Percentiles rank a stretch among this genome's conserved stretches.
Evolutionary conservation across 306 rosid genomes (phyloP).

Genomic region (Amphicarpaea edgeworthii): DNA sequence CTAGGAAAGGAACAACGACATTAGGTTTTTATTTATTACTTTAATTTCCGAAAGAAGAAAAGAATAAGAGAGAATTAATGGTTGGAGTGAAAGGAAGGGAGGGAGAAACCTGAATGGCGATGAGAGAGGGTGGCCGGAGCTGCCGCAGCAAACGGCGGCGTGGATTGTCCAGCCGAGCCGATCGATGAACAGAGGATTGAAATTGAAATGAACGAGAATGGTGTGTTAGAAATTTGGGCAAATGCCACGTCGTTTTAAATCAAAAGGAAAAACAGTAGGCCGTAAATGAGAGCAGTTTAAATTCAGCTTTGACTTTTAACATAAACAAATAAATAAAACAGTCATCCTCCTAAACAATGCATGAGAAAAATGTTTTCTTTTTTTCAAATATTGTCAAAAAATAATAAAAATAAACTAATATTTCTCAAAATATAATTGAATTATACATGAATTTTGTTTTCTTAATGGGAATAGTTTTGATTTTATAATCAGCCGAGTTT

Average conservation of each 20-base stretch:
- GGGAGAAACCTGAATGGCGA: conserved; percentile 46
- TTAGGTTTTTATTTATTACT: not conserved
- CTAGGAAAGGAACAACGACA: not conserved
- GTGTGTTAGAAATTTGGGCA: conserved; percentile 5
- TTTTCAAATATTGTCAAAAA: too few relatives aligned
- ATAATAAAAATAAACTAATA: too few relatives aligned
- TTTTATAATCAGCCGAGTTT: too few relatives aligned
- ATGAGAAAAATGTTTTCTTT: too few relatives aligned
- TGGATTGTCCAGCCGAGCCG: conserved; percentile 44
- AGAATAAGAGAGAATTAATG: not conserved
- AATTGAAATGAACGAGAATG: conserved; percentile 1
- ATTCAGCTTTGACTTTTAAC: too few relatives aligned
- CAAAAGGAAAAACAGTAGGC: too few relatives aligned
- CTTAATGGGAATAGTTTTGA: too few relatives aligned
- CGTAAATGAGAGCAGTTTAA: too few relatives aligned
- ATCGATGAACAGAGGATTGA: conserved; percentile 18
- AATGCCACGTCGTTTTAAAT: conserved; percentile 27
- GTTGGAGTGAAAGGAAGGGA: not conserved
- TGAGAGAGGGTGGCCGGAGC: conserved; percentile 46
- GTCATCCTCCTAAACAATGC: too few relatives aligned
- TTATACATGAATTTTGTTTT: too few relatives aligned
- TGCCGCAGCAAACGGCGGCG: conserved; percentile 44
- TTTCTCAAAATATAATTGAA: too few relatives aligned
- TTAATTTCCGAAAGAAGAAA: not conserved
- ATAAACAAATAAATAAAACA: too few relatives aligned